A percentile compares a stretch with the other conserved stretches of the same genome.
Conservation (phyloP, 2,329 filamentous ascomycete species). For the Neonectria faginata region DNA sequence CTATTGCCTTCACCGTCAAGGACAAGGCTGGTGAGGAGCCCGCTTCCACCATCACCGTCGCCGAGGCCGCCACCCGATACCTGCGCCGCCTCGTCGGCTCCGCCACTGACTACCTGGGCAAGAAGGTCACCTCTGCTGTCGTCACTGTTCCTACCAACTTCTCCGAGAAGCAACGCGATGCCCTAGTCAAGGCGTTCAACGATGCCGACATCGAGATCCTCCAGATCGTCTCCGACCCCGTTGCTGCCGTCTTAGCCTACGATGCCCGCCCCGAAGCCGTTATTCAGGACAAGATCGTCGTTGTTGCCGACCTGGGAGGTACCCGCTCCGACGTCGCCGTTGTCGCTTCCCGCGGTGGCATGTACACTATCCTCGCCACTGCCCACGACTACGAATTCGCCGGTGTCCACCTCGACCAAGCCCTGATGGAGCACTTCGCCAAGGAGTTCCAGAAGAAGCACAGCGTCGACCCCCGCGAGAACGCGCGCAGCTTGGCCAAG, state of each 20-base stretch:
- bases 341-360: constrained; percentile 89
- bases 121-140: constrained; percentile 93
- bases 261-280: constrained; percentile 83
- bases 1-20: constrained; percentile 84
- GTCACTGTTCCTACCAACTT: constrained; percentile 96
- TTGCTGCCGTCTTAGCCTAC: constrained; percentile 90
- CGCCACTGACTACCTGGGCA: constrained; percentile 92
- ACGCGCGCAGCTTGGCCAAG: constrained; percentile 87
- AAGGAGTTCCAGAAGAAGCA: constrained; percentile 99
- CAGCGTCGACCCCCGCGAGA: constrained; percentile 85
- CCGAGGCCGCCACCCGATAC: constrained; percentile 86
- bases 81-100: constrained; percentile 83
- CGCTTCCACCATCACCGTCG: constrained; percentile 77
- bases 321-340: constrained; percentile 93
- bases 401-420: constrained; percentile 86
- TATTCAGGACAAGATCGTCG: constrained; percentile 85
- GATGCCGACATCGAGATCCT: constrained; percentile 88
- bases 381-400: constrained; percentile 96
- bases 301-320: constrained; percentile 93
- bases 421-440: constrained; percentile 94
- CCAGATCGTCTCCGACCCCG: constrained; percentile 91
- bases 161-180: constrained; percentile 84
- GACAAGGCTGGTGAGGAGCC: constrained; percentile 75
- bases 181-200: constrained; percentile 81
- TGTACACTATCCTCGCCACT: constrained; percentile 95